Conservation (phyloP, 176 grass and related monocot genomes). For the Musa itinerans region DNA sequence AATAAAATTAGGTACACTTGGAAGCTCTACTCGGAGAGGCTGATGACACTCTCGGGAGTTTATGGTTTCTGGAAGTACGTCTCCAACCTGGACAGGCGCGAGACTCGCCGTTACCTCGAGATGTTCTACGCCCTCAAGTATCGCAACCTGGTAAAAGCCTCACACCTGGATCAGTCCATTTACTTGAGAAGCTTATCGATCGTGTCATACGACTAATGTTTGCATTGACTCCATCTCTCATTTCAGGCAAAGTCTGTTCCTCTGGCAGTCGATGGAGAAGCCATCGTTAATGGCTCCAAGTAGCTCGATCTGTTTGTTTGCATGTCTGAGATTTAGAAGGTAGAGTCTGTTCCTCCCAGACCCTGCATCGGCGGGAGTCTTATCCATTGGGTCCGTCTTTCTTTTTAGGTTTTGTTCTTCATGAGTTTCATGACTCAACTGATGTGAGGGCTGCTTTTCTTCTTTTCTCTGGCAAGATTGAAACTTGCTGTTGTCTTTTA, state of each 20-base stretch:
- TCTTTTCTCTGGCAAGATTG: neutral
- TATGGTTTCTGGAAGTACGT: conserved; percentile 99
- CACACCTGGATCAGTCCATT: neutral
- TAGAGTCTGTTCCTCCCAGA: neutral
- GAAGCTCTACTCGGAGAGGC: conserved; percentile 96
- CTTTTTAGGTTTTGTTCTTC: too few species aligned
- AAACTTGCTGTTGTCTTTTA: neutral
- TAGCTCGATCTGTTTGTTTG: neutral
- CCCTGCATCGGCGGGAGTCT: too few species aligned
- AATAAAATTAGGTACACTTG: conserved; percentile 68
- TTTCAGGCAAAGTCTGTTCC: conserved; percentile 75
- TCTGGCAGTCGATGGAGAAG: conserved; percentile 65
- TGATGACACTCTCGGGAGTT: conserved; percentile 91
- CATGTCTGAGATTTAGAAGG: neutral
- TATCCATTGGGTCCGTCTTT: too few species aligned
- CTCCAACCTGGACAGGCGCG: conserved; percentile 90
- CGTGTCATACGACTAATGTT: neutral
- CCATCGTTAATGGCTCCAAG: conserved; percentile 26
- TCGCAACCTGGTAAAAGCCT: conserved; percentile 55
- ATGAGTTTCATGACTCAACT: neutral
- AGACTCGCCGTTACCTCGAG: conserved; percentile 94
- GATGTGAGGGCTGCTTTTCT: neutral
- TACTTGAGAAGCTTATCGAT: neutral
- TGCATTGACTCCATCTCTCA: neutral
- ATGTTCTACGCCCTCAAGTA: conserved; percentile 99